A percentile compares a stretch with the other conserved stretches of the same genome.
Evolutionary conservation across 164 flowering plant species (phyloP).

Genomic region (Aristolochia californica): DNA sequence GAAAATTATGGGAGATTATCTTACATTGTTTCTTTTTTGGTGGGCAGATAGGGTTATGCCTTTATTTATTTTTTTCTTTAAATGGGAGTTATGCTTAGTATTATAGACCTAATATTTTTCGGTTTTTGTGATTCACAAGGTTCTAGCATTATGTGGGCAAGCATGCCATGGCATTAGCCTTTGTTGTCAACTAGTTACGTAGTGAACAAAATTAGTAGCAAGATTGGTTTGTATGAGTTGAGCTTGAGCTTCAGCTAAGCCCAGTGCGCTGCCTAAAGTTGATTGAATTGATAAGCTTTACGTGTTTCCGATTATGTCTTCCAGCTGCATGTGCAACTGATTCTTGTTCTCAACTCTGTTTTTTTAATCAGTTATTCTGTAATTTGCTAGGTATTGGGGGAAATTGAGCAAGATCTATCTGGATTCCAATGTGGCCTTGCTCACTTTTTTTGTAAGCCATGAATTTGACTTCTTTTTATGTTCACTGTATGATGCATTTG

Average conservation of each 20-base stretch:
- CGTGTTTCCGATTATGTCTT: neutral
- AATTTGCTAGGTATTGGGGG: slow-evolving; percentile 63
- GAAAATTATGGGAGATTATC: no score
- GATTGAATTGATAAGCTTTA: neutral
- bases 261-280: neutral
- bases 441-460: slow-evolving; percentile 68
- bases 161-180: no score
- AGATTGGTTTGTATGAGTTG: no score
- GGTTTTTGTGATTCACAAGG: no score
- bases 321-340: neutral
- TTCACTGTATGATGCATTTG: neutral
- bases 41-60: no score
- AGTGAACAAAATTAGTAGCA: no score
- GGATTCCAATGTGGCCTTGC: slow-evolving; percentile 91
- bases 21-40: no score
- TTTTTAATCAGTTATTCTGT: neutral
- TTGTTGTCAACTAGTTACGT: no score
- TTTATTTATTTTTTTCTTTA: no score
- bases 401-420: slow-evolving; percentile 72
- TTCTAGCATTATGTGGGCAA: no score
- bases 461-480: neutral
- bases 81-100: no score
- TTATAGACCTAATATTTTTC: no score
- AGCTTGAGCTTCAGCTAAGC: neutral
- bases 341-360: neutral